These are phyloP conservation scores for Pichia sp. DNA, from an alignment of 1,139 yeast genomes.

Conservation along the genomic window DNA sequence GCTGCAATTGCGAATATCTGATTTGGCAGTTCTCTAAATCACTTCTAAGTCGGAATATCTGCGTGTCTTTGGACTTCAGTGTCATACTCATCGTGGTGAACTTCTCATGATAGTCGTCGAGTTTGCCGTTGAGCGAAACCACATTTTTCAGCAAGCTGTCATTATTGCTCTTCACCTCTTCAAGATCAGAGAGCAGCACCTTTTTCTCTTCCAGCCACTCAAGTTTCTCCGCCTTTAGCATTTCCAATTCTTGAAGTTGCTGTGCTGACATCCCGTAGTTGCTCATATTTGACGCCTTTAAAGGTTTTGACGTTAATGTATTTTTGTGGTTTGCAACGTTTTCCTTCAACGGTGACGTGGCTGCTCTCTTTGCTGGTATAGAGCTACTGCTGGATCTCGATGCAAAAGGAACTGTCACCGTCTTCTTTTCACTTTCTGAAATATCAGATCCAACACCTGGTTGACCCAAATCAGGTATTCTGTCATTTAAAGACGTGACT, in stretches of 20 bases:
- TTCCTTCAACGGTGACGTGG: constrained; percentile 61
- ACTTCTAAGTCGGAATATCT: constrained; percentile 51
- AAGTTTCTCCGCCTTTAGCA: constrained; percentile 48
- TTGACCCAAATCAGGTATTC: constrained; percentile 3
- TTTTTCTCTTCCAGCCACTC: constrained; percentile 47
- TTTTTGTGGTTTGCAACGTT: constrained; percentile 24
- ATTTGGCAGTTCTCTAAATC: constrained; percentile 55
- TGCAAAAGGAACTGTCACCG: neutral
- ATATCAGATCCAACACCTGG: neutral
- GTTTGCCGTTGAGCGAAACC: constrained; percentile 34
- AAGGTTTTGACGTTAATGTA: constrained; percentile 32
- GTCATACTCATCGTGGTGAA: constrained; percentile 48
- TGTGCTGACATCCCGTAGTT: constrained; percentile 23
- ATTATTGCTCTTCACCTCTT: constrained; percentile 43
- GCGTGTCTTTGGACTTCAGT: constrained; percentile 64
- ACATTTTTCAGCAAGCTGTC: constrained; percentile 43
- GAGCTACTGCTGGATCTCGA: constrained; percentile 21
- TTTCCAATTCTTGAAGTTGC: constrained; percentile 47
- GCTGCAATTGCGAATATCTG: constrained; percentile 47
- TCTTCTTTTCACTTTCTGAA: neutral
- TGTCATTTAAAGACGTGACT: neutral
- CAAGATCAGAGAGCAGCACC: constrained; percentile 36
- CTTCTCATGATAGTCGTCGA: constrained; percentile 43
- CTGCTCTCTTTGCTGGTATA: constrained; percentile 61
- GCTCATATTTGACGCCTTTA: constrained; percentile 25